phyloP scores from a whole-genome alignment of 352 stramenopile species.

The Phytophthora tubulina region DNA sequence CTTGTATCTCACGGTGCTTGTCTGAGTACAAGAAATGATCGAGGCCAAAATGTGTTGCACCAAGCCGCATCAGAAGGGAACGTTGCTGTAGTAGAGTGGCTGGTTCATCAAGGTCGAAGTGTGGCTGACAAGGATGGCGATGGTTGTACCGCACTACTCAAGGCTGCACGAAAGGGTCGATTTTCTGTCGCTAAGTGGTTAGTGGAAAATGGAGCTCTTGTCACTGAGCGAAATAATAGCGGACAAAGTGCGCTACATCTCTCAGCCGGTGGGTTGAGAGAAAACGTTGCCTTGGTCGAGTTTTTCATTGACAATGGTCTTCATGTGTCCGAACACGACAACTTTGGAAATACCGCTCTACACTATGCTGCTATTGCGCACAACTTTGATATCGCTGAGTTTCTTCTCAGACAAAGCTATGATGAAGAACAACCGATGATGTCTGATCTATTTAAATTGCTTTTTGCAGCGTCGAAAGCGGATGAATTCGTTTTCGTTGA shows the following conservation, averaged over 20 bases:
- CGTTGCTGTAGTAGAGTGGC: conserved; percentile 1
- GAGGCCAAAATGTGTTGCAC: conserved; percentile 10
- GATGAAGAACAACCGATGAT: not conserved
- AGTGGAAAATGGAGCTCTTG: not conserved
- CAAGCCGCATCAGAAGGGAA: conserved; percentile 7
- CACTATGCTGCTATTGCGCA: not conserved
- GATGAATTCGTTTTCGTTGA: not conserved
- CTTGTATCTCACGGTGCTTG: not conserved
- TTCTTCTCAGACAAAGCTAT: conserved; percentile 1
- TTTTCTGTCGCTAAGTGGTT: not conserved
- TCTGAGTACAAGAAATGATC: not conserved
- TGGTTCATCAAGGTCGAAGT: not conserved
- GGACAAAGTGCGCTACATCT: conserved; percentile 8
- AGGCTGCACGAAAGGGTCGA: conserved; percentile 3
- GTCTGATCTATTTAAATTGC: not conserved
- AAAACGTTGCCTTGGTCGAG: not conserved
- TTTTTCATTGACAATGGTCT: not conserved
- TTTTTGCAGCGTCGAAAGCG: conserved; percentile 4
- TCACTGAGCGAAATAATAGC: not conserved
- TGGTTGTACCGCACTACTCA: conserved; percentile 2
- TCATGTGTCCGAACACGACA: not conserved
- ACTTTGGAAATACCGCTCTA: conserved; percentile 3
- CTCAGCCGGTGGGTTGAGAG: not conserved
- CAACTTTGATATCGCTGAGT: conserved; percentile 1
- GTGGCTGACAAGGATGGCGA: conserved; percentile 5